These are phyloP conservation scores for Barnettozyma wickerhamii DNA, from an alignment of 805 yeast species.

Conservation along the genomic window DNA sequence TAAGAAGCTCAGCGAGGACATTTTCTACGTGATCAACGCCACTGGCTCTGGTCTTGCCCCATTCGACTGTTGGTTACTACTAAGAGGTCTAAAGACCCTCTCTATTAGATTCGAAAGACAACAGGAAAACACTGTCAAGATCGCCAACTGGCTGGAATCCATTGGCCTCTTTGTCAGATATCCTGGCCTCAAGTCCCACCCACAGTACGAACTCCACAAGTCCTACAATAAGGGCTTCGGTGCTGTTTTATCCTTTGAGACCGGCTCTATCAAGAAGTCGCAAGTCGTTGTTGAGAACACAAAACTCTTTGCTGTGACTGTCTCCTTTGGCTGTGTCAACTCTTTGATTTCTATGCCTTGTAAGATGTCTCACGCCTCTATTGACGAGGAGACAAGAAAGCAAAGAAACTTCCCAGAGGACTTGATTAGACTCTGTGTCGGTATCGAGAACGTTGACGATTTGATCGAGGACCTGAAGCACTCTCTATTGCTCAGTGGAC, in stretches of 20 bases:
- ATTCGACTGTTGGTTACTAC: slow-evolving; percentile 85
- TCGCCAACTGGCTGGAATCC: slow-evolving; percentile 69
- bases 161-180: slow-evolving; percentile 69
- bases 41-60: slow-evolving; percentile 92
- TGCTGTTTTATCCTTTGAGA: slow-evolving; percentile 84
- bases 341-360: slow-evolving; percentile 92
- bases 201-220: slow-evolving; percentile 75
- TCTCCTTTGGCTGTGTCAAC: slow-evolving; percentile 92
- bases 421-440: slow-evolving; percentile 82
- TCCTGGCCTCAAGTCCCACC: slow-evolving; percentile 80
- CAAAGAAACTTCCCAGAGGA: slow-evolving; percentile 93
- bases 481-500: slow-evolving; percentile 67
- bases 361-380: slow-evolving; percentile 95
- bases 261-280: slow-evolving; percentile 64
- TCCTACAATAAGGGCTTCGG: slow-evolving; percentile 82
- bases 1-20: slow-evolving; percentile 56
- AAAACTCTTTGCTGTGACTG: slow-evolving; percentile 81
- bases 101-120: slow-evolving; percentile 85
- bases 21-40: slow-evolving; percentile 79
- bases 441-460: slow-evolving; percentile 81
- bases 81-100: slow-evolving; percentile 85
- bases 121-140: slow-evolving; percentile 69
- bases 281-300: slow-evolving; percentile 74
- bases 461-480: slow-evolving; percentile 72
- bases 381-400: slow-evolving; percentile 79